A percentile compares a stretch with the other conserved stretches of the same genome.
Evolutionary conservation across 768 basidiomycete genomes (phyloP).

Genomic region (Mycena haematopus): DNA sequence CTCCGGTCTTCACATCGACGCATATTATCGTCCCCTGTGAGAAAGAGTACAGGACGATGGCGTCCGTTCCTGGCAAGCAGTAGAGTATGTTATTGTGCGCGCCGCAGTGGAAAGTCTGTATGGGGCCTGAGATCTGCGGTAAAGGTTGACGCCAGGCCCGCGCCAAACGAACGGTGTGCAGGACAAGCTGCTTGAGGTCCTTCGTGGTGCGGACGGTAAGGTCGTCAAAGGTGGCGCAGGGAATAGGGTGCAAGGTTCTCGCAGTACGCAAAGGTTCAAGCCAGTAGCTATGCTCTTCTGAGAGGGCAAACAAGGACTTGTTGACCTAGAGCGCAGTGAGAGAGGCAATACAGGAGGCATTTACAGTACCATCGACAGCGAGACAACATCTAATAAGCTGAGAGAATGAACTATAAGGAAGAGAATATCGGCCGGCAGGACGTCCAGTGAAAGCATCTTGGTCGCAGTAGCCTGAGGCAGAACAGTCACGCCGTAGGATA

Average conservation of each 20-base stretch:
- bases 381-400: slow-evolving; percentile 33
- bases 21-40: slow-evolving; percentile 7
- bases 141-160: slow-evolving; percentile 37
- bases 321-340: slow-evolving; percentile 30
- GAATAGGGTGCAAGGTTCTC: slow-evolving; percentile 35
- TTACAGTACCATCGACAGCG: slow-evolving; percentile 32
- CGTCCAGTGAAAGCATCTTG: slow-evolving; percentile 12
- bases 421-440: slow-evolving; percentile 35
- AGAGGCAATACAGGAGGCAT: background rate
- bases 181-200: slow-evolving; percentile 35
- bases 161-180: slow-evolving; percentile 37
- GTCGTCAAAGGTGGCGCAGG: slow-evolving; percentile 37
- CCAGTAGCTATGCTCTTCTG: slow-evolving; percentile 38
- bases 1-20: slow-evolving; percentile 11
- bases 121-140: slow-evolving; percentile 29
- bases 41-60: slow-evolving; percentile 16
- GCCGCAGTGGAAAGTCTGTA: slow-evolving; percentile 23
- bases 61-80: slow-evolving; percentile 13
- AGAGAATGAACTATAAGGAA: slow-evolving; percentile 32
- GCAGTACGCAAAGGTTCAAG: slow-evolving; percentile 35
- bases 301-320: slow-evolving; percentile 29
- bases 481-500: no score
- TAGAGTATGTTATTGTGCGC: slow-evolving; percentile 16
- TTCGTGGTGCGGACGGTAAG: slow-evolving; percentile 30
- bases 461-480: background rate